Evolutionary conservation across 495 filamentous ascomycete genomes (phyloP), one percentile per base, ranked within the genome.

Genomic region (Bacidia gigantensis): DNA sequence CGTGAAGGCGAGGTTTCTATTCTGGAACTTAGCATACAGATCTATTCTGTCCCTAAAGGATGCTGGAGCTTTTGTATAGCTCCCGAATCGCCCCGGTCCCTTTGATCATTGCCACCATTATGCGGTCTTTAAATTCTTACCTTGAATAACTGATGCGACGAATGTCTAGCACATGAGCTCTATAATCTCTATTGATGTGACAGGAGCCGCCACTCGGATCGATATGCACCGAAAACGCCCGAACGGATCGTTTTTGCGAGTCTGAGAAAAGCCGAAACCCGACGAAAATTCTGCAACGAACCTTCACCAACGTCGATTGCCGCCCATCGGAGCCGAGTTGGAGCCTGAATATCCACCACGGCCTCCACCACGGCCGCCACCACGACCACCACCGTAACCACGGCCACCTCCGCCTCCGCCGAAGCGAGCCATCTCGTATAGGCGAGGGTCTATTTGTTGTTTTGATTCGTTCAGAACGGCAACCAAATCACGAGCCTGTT

Each of bases 391-490:
- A 55, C 84, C 79, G 18, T 38, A 29, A 56, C 77, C 76, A 51
- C 80, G 76, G 58, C 81, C 70, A 62, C 83, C 76, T 56, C 83
- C 76, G 50, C 88, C 86, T 57, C 90, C 89, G 48, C 89, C 87
- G 68, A 88, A 95, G 65, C 92, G 86, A 51, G 81, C 82, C 92
- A 97, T 97, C 74, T 98, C 92, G 54, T 81, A 78, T 53, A 98
- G 84, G 69, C 86, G 81, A 61, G 92, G 92, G 63, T 97, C 93
- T 68, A 98, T 88, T 70, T 95, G 86, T 72, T 98, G 92, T 75
- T 98, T 98, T 56, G 92, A 89, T 70, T 98, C 92, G 58, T 81
- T 83, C 58, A 98, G 86, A 57, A 98, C 86, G 43, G 73, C 75
- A 52, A 97, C 80, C 62, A 98, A 82, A 72, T 98, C 92, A 75